Base-by-base conservation (phyloP, 805 yeast species). In the Kockiozyma suomiensis region DNA sequence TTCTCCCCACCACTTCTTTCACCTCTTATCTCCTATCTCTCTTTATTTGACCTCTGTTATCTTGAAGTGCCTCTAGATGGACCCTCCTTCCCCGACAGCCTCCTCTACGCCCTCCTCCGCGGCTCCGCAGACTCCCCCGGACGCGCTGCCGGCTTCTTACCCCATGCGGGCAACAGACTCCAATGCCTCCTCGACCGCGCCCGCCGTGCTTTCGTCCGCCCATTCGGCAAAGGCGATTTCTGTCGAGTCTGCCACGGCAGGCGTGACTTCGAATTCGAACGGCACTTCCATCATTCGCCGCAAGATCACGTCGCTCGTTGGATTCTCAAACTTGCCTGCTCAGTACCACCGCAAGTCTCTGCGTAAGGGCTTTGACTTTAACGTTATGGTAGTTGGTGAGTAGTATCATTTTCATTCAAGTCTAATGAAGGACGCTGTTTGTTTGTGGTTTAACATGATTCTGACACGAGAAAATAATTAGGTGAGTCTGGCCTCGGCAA, bases 261-360 rank as follows among this genome's bases (percentile, higher is more conserved):
- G 33, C 19, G 37, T 48, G 21, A 5, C 8, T 23, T n/a, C 53
- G 21, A 45, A 51, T 47, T 54, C 49, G 30, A 56, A 59, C 49
- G 61, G 57, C 40, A 76, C 82, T 62, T 86, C 87, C 69, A 79
- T 90, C 63, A 83, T 90, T 70, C 85, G 87, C 68, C 86, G 96
- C 69, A 90, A 90, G 73, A 83, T 93, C 69, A 88, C 86, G 68
- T 93, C 96, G 2, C 92, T 88, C 73, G 99, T 94, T 58, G 99
- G 99, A 4, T 94, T 94, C 77, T 96, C 97, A 67, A 94, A 92
- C 76, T 81, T 94, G 71, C 99, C 99, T 60, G 94, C 92, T 73
- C 99, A 94, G 79, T 94, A 97, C 97, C 98, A 94, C 78, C 85
- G 97, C 76, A 90, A 88, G 75, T 87, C 96, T 1, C 84, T 90